Conservation (phyloP, 306 rosid genomes). For the Citrullus colocynthis region DNA sequence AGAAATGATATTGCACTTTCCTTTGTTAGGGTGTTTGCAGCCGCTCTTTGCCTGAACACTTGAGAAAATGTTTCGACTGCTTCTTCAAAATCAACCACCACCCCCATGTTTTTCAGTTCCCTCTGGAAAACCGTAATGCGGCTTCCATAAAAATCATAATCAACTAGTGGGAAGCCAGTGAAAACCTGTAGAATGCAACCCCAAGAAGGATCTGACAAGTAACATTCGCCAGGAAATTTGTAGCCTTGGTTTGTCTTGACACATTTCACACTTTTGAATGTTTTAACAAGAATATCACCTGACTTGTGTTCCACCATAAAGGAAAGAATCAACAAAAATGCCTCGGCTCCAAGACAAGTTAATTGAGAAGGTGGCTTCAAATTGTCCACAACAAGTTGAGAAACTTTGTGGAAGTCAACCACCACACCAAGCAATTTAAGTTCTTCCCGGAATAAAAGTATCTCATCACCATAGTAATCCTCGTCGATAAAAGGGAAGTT, state of each 20-base stretch:
- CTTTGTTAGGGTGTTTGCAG: slow-evolving; percentile 14
- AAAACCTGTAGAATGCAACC: slow-evolving; percentile 51
- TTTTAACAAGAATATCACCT: slow-evolving; percentile 12
- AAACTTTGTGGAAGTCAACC: slow-evolving; percentile 18
- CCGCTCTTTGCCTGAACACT: slow-evolving; percentile 27
- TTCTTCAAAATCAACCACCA: slow-evolving; percentile 39
- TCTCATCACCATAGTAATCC: slow-evolving; percentile 35
- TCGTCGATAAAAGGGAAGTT: slow-evolving; percentile 50
- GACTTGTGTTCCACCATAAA: slow-evolving; percentile 7
- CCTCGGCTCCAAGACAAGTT: slow-evolving; percentile 23
- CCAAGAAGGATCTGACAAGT: slow-evolving; percentile 41
- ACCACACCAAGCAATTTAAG: slow-evolving; percentile 52
- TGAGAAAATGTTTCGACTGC: slow-evolving; percentile 23
- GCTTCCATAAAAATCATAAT: slow-evolving; percentile 29
- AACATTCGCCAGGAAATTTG: slow-evolving; percentile 36
- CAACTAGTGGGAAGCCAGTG: slow-evolving; percentile 35
- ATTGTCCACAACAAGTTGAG: slow-evolving; percentile 31
- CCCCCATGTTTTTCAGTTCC: slow-evolving; percentile 36
- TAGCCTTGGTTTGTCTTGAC: slow-evolving; percentile 48
- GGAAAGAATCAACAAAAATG: slow-evolving; percentile 31
- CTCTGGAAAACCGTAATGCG: slow-evolving; percentile 10
- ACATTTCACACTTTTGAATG: slow-evolving; percentile 20
- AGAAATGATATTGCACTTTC: slow-evolving; percentile 38
- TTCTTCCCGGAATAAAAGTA: slow-evolving; percentile 26
- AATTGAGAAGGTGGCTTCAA: slow-evolving; percentile 31